Percentiles rank a stretch among this genome's conserved stretches.
These are phyloP conservation scores for Rhexocercosporidium sp. DNA, from an alignment of 2,329 filamentous ascomycete genomes.

Conservation along the genomic window DNA sequence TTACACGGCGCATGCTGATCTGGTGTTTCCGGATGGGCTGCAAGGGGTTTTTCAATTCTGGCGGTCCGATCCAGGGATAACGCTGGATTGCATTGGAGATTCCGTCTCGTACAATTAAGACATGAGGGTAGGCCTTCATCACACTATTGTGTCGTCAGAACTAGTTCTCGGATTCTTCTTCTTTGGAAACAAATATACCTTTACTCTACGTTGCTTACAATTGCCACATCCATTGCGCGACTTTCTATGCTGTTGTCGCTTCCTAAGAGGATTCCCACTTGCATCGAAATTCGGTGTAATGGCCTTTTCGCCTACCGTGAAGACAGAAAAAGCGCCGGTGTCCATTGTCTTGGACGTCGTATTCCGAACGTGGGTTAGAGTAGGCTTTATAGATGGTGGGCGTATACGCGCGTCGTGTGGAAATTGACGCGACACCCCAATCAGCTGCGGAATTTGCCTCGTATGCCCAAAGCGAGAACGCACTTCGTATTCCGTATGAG, in stretches of 20 bases:
- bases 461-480: not conserved
- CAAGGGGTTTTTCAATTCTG: not conserved
- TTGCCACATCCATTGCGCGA: conserved; percentile 17
- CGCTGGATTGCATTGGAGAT: conserved; percentile 7
- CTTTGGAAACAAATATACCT: conserved; percentile 4
- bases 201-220: conserved; percentile 23
- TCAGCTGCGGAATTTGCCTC: not conserved
- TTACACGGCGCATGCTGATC: not conserved
- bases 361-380: conserved; percentile 15
- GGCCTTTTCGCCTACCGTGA: conserved; percentile 8
- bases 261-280: conserved; percentile 18
- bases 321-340: conserved; percentile 16
- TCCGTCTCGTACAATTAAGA: conserved; percentile 17
- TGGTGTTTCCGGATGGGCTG: not conserved
- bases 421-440: conserved; percentile 1
- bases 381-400: not conserved
- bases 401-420: conserved; percentile 1
- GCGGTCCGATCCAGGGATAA: not conserved
- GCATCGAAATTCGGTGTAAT: conserved; percentile 14
- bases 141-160: conserved; percentile 11
- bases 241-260: conserved; percentile 21
- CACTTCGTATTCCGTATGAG: not conserved
- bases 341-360: conserved; percentile 18
- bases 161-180: not conserved
- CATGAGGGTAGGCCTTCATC: conserved; percentile 19